A percentile compares a stretch with the other conserved stretches of the same genome.
Evolutionary conservation across 768 basidiomycete species (phyloP).

Genomic region (Mycena chlorophos): DNA sequence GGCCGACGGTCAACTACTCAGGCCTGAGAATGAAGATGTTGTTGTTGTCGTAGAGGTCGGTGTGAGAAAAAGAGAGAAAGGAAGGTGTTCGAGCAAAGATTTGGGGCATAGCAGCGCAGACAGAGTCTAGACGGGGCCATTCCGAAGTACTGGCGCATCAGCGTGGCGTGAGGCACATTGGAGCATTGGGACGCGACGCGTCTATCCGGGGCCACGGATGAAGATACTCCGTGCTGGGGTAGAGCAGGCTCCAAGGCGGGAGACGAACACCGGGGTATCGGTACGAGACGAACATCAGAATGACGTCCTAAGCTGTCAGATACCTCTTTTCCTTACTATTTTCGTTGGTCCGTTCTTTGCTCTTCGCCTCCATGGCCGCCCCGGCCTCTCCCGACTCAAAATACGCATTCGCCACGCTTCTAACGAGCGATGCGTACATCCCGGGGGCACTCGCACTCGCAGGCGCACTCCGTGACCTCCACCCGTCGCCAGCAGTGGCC

Average conservation of each 20-base stretch:
- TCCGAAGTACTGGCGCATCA: too few species aligned
- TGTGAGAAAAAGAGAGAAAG: neutral
- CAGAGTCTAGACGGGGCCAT: too few species aligned
- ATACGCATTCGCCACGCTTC: slow-evolving; percentile 87
- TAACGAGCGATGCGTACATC: slow-evolving; percentile 90
- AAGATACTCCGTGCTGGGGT: too few species aligned
- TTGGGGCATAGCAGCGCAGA: neutral
- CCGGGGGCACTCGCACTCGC: slow-evolving; percentile 88
- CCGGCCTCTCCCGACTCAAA: slow-evolving; percentile 26
- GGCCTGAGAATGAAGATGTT: too few species aligned
- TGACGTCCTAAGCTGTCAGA: neutral
- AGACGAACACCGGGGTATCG: too few species aligned
- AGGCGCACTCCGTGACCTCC: slow-evolving; percentile 81
- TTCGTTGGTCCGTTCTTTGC: slow-evolving; percentile 21
- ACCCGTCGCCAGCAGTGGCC: slow-evolving; percentile 55
- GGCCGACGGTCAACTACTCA: too few species aligned
- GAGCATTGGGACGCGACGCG: too few species aligned
- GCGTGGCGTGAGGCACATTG: too few species aligned
- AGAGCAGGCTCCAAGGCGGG: too few species aligned
- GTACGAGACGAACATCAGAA: too few species aligned
- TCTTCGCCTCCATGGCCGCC: slow-evolving; percentile 52
- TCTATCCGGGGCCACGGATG: too few species aligned
- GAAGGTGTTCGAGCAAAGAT: neutral
- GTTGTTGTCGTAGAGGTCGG: neutral
- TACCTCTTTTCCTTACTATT: neutral